Evolutionary conservation across 169 alveolate species (phyloP).

Genomic region (Cryptosporidium andersoni): DNA sequence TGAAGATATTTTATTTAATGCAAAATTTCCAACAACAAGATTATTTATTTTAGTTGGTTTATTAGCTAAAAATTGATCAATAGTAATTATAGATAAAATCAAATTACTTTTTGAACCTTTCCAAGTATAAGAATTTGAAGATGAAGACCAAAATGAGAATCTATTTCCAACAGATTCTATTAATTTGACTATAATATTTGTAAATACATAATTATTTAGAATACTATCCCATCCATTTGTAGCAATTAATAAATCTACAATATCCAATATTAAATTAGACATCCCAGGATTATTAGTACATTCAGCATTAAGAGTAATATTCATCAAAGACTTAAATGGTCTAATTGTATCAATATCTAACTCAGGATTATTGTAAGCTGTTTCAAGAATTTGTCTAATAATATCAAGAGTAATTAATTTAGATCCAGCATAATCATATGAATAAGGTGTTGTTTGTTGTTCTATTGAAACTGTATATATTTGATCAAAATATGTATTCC

Average conservation of each 20-base stretch:
- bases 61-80: conserved; percentile 35
- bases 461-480: conserved; percentile 31
- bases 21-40: conserved; percentile 23
- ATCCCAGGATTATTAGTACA: conserved; percentile 60
- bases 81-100: conserved; percentile 8
- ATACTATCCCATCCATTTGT: conserved; percentile 16
- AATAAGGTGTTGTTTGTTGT: conserved; percentile 5
- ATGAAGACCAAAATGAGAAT: conserved; percentile 47
- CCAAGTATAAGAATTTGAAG: conserved; percentile 17
- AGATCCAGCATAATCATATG: conserved; percentile 48
- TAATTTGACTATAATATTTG: not conserved
- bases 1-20: conserved; percentile 2
- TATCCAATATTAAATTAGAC: conserved; percentile 34
- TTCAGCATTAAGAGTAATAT: conserved; percentile 46
- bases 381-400: conserved; percentile 8
- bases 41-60: conserved; percentile 28
- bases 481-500: conserved; percentile 50
- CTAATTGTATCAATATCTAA: conserved; percentile 17
- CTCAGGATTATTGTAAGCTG: conserved; percentile 7
- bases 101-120: conserved; percentile 41
- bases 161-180: conserved; percentile 55
- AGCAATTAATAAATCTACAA: conserved; percentile 15
- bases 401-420: conserved; percentile 29
- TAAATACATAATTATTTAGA: not conserved
- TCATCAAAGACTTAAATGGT: conserved; percentile 26